Conservation (phyloP, 2,329 filamentous ascomycete species). For the Bipolaris cookei region DNA sequence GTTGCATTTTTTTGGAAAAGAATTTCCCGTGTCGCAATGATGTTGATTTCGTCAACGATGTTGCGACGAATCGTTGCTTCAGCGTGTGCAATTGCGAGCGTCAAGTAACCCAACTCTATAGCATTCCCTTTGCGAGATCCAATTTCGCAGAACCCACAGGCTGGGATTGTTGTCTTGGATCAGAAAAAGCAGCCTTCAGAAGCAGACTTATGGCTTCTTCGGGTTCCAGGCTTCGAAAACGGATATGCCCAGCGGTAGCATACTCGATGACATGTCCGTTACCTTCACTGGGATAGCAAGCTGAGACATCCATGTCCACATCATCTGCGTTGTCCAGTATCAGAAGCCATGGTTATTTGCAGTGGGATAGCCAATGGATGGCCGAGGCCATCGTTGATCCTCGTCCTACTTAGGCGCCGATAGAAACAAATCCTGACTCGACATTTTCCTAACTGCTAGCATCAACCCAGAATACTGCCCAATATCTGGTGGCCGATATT, state of each 20-base stretch:
- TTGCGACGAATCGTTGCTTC: constrained; percentile 33
- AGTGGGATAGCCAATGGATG: constrained; percentile 25
- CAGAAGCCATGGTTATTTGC: constrained; percentile 32
- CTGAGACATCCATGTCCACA: constrained; percentile 15
- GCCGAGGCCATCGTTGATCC: constrained; percentile 35
- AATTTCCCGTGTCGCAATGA: background rate
- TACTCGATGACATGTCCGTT: constrained; percentile 28
- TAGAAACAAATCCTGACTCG: constrained; percentile 31
- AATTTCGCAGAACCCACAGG: background rate
- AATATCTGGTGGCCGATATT: constrained; percentile 26
- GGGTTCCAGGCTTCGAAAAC: constrained; percentile 28
- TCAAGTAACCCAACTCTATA: constrained; percentile 33
- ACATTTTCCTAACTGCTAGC: constrained; percentile 33
- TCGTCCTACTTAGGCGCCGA: constrained; percentile 34
- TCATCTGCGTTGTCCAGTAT: constrained; percentile 42
- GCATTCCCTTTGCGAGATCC: constrained; percentile 11
- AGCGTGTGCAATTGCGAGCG: constrained; percentile 37
- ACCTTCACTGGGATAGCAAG: constrained; percentile 33
- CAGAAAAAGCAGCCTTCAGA: constrained; percentile 27
- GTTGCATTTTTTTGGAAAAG: constrained; percentile 27
- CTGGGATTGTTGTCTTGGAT: constrained; percentile 14
- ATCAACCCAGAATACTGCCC: constrained; percentile 49
- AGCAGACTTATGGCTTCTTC: constrained; percentile 34
- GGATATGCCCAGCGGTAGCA: constrained; percentile 28
- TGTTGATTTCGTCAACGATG: constrained; percentile 8